These are phyloP conservation scores for Cadophora gregata DNA, from an alignment of 2,329 filamentous ascomycete genomes.

Conservation along the genomic window DNA sequence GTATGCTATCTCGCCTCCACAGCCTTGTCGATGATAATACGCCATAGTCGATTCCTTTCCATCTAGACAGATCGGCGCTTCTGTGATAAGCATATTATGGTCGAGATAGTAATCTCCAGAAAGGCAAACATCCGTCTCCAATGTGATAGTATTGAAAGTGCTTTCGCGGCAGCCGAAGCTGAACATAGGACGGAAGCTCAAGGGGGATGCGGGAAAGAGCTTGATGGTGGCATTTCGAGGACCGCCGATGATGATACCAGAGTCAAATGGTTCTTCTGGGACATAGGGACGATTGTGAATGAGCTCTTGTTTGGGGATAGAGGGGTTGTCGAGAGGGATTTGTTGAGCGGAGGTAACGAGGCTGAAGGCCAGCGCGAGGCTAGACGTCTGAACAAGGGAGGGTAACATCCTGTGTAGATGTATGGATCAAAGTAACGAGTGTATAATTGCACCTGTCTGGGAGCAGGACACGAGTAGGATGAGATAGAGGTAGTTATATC, in stretches of 20 bases:
- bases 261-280: not conserved
- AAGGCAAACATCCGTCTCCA: constrained; percentile 25
- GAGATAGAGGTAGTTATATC: not conserved
- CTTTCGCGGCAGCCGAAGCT: constrained; percentile 19
- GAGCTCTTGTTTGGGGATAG: constrained; percentile 5
- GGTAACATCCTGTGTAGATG: not conserved
- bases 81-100: constrained; percentile 24
- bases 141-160: constrained; percentile 17
- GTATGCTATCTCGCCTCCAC: constrained; percentile 14
- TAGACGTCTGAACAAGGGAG: constrained; percentile 6
- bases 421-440: not conserved
- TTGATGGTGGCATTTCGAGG: constrained; percentile 24
- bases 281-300: constrained; percentile 4
- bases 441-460: not conserved
- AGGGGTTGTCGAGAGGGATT: not conserved
- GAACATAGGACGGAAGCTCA: constrained; percentile 1
- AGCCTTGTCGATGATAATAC: constrained; percentile 20
- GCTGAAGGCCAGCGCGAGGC: constrained; percentile 11
- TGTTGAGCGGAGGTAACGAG: constrained; percentile 7
- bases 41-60: constrained; percentile 24
- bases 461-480: not conserved
- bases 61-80: constrained; percentile 23
- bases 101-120: constrained; percentile 27
- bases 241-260: not conserved
- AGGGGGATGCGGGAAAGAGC: constrained; percentile 14